phyloP scores from a whole-genome alignment of 2,329 filamentous ascomycete genomes.

The Trichoderma koningiopsis region DNA sequence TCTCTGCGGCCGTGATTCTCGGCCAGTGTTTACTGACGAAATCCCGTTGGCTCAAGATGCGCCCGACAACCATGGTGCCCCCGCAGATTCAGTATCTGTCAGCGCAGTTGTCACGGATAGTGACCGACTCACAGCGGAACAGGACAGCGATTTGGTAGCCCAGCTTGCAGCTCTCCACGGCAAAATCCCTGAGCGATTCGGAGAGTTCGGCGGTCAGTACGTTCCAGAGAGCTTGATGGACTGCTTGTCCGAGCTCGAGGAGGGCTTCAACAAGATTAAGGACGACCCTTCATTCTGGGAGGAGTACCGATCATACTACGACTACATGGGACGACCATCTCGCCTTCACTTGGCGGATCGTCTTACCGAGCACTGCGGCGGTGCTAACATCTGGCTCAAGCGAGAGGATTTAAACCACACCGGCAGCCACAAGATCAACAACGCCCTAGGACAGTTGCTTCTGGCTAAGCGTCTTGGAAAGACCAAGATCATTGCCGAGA shows the following conservation, averaged over 20 bases:
- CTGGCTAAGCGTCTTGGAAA: conserved; percentile 86
- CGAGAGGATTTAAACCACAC: conserved; percentile 97
- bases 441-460: conserved; percentile 90
- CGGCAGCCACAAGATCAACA: conserved; percentile 99
- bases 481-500: conserved; percentile 97
- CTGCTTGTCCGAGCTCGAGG: conserved; percentile 86
- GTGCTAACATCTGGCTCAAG: conserved; percentile 97
- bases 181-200: conserved; percentile 82
- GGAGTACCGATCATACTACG: conserved; percentile 93
- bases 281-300: conserved; percentile 95
- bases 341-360: conserved; percentile 87
- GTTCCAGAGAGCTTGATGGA: conserved; percentile 98
- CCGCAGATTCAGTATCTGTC: conserved; percentile 50
- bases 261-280: conserved; percentile 83
- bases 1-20: conserved; percentile 53
- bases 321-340: conserved; percentile 94
- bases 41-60: conserved; percentile 71
- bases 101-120: conserved; percentile 67
- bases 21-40: conserved; percentile 57
- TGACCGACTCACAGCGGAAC: conserved; percentile 60
- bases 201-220: conserved; percentile 95
- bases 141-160: conserved; percentile 68
- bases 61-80: conserved; percentile 50
- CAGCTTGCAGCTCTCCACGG: conserved; percentile 82
- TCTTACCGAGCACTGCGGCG: conserved; percentile 84